These are phyloP conservation scores for Blastobotrys mokoenaii DNA, from an alignment of 805 yeast species.

Conservation along the genomic window DNA sequence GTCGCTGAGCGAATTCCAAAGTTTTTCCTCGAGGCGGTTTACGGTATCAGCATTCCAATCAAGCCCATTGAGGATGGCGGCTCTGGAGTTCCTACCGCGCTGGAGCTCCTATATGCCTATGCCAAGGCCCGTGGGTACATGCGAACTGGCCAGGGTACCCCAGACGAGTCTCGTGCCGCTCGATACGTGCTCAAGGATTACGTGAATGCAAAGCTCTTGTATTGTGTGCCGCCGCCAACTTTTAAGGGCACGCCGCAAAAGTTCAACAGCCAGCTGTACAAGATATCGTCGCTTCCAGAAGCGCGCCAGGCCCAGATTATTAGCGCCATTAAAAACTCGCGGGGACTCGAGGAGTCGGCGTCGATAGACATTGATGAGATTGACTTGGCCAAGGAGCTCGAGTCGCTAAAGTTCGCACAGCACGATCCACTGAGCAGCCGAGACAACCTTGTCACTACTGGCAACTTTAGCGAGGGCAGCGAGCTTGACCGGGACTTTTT, in stretches of 20 bases:
- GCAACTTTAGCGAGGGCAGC: slow-evolving; percentile 71
- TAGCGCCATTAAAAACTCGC: slow-evolving; percentile 42
- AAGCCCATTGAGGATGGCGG: slow-evolving; percentile 81
- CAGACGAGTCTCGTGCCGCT: slow-evolving; percentile 93
- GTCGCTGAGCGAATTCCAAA: slow-evolving; percentile 87
- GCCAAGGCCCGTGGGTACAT: slow-evolving; percentile 95
- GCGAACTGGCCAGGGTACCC: slow-evolving; percentile 89
- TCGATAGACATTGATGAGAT: slow-evolving; percentile 40
- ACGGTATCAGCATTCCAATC: slow-evolving; percentile 82
- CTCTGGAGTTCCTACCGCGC: slow-evolving; percentile 74
- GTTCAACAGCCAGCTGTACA: slow-evolving; percentile 72
- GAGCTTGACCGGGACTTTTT: slow-evolving; percentile 85
- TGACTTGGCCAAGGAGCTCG: slow-evolving; percentile 61
- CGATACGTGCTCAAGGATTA: slow-evolving; percentile 89
- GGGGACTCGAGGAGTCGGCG: slow-evolving; percentile 13
- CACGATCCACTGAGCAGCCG: slow-evolving; percentile 51
- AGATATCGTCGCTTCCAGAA: slow-evolving; percentile 56
- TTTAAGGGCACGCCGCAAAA: slow-evolving; percentile 26
- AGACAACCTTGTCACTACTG: slow-evolving; percentile 31
- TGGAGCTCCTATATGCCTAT: slow-evolving; percentile 81
- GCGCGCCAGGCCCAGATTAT: slow-evolving; percentile 58
- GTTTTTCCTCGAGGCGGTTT: slow-evolving; percentile 77
- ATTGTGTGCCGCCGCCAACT: slow-evolving; percentile 79
- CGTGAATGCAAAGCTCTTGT: slow-evolving; percentile 82
- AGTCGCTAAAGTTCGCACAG: slow-evolving; percentile 67